A percentile compares a stretch with the other conserved stretches of the same genome.
Evolutionary conservation across 805 yeast genomes (phyloP).

Genomic region (Soucietia sequanensis): DNA sequence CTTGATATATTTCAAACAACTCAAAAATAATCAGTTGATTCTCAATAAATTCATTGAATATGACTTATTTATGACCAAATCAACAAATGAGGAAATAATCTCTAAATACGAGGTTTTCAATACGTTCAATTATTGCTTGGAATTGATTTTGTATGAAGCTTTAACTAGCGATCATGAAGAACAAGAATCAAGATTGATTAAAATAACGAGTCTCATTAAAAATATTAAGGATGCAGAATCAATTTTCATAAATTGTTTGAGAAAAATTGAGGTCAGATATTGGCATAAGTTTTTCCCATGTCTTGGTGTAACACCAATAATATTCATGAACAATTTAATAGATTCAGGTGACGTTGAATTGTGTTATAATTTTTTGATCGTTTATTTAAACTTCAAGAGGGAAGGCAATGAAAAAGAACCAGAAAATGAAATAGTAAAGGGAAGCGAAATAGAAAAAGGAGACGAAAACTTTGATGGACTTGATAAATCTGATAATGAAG

Average conservation of each 20-base stretch:
- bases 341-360: slow-evolving; percentile 42
- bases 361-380: slow-evolving; percentile 51
- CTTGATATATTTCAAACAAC: slow-evolving; percentile 29
- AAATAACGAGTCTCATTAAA: slow-evolving; percentile 18
- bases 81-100: slow-evolving; percentile 17
- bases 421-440: too few species aligned
- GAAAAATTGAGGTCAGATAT: slow-evolving; percentile 56
- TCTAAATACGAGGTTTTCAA: slow-evolving; percentile 38
- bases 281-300: slow-evolving; percentile 51
- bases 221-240: slow-evolving; percentile 17
- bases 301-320: slow-evolving; percentile 43
- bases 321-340: slow-evolving; percentile 42
- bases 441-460: slow-evolving; percentile 8
- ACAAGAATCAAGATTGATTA: slow-evolving; percentile 6
- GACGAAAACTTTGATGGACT: slow-evolving; percentile 10
- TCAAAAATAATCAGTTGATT: slow-evolving; percentile 40
- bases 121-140: slow-evolving; percentile 50
- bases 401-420: slow-evolving; percentile 30
- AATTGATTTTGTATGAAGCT: slow-evolving; percentile 44
- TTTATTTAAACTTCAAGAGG: slow-evolving; percentile 50
- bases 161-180: slow-evolving; percentile 22
- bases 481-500: slow-evolving; percentile 33
- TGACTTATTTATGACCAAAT: slow-evolving; percentile 28
- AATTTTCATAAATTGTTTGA: slow-evolving; percentile 53
- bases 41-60: slow-evolving; percentile 47